phyloP scores from a whole-genome alignment of 2,329 filamentous ascomycete species.

The Cladorrhinum sp. region DNA sequence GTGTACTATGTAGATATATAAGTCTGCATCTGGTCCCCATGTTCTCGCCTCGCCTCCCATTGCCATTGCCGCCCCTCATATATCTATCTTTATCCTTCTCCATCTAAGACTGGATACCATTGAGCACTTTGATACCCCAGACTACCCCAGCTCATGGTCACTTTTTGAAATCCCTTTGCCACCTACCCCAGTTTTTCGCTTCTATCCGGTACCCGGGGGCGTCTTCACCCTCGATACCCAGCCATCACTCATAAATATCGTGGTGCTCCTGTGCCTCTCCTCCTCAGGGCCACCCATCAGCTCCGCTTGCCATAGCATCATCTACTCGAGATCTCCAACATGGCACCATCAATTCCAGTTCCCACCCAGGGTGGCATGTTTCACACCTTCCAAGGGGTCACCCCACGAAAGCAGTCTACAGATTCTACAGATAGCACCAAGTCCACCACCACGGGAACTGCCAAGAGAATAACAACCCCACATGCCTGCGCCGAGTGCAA shows the following conservation, averaged over 20 bases:
- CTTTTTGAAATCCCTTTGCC: constrained; percentile 22
- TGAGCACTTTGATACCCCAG: constrained; percentile 8
- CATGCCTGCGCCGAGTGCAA: constrained; percentile 75
- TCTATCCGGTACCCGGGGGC: constrained; percentile 18
- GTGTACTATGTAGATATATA: constrained; percentile 40
- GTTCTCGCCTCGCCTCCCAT: constrained; percentile 27
- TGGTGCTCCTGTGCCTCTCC: constrained; percentile 13
- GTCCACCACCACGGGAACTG: constrained; percentile 36
- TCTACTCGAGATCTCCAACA: constrained; percentile 25
- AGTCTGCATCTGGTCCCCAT: constrained; percentile 37
- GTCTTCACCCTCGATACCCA: constrained; percentile 8
- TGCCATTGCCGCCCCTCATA: constrained; percentile 19
- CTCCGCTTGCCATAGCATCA: constrained; percentile 8
- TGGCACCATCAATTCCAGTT: constrained; percentile 47
- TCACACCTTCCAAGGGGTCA: constrained; percentile 53
- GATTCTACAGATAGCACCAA: constrained; percentile 42
- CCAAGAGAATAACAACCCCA: constrained; percentile 53
- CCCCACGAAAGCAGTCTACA: constrained; percentile 47
- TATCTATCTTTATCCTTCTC: constrained; percentile 25
- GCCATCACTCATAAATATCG: constrained; percentile 16
- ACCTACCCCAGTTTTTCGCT: constrained; percentile 22
- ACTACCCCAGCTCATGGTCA: constrained; percentile 14
- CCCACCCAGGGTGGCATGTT: constrained; percentile 52
- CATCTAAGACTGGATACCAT: constrained; percentile 13
- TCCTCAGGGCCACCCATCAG: constrained; percentile 28